Evolutionary conservation across 176 grass and related monocot genomes (phyloP), one percentile per base, ranked within the genome.

Genomic region (Raddia guianensis): DNA sequence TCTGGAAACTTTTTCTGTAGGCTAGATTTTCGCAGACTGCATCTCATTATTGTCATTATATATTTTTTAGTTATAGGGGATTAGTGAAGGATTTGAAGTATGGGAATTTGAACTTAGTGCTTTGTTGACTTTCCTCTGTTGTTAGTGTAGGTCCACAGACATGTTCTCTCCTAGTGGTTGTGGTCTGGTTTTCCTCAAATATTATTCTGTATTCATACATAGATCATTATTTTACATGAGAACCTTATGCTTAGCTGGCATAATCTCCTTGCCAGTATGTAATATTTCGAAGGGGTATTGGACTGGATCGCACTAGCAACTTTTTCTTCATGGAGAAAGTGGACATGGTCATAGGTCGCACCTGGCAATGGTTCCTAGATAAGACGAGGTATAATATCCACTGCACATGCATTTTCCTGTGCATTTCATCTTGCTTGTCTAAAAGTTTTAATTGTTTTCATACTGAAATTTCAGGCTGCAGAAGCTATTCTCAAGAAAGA

Each of bases 311-410:
- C 63, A 99, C 96, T 58, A 99, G 81, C 65, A 87, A 99, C 82
- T 93, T 91, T 86, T 99, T 99, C 86, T 74, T 91, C 65, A 95
- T 99, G 96, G 92, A 88, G 70, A 99, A 99, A 82, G 77, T 99
- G 81, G 90, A 99, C 49, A 81, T 88, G 86, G 91, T 99, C 74
- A 99, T 99, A 82, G 81, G 82, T 69, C 92, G 82, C 56, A 69
- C 88, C 57, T 99, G 96, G 96, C 72, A 58, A 73, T 88, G 86
- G 88, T 88, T 98, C 34, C 81, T 95, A 72, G 45, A 89, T 77
- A 99, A 99, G 52, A 95, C 90, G 0, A 93, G 92, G 96, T 95
- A 80, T 58, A n/a, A 53, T 83, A 77, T 75, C 63, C 72, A 62
- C 49, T 19, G 54, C 51, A 77, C 4, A 82, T 63, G 50, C 72